These are phyloP conservation scores for Dictyostelium purpureum DNA, from an alignment of 78 protist genomes.

Conservation along the genomic window DNA sequence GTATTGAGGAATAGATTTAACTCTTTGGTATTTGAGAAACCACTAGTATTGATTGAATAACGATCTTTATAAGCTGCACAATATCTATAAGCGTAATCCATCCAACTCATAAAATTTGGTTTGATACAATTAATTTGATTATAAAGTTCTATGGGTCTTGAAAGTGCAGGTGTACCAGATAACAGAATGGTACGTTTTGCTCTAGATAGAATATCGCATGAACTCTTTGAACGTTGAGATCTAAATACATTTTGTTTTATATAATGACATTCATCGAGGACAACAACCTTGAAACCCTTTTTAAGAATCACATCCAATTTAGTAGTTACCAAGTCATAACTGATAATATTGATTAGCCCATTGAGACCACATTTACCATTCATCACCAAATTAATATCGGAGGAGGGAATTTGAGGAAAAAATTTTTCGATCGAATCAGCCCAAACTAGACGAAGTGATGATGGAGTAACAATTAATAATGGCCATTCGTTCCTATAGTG, in stretches of 20 bases:
- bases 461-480: conserved; percentile 69
- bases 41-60: conserved; percentile 60
- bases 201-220: conserved; percentile 25
- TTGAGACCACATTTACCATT: conserved; percentile 75
- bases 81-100: conserved; percentile 57
- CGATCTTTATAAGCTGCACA: conserved; percentile 71
- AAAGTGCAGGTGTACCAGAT: conserved; percentile 94
- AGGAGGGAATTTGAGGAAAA: neutral
- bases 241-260: conserved; percentile 79
- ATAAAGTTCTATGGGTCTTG: conserved; percentile 92
- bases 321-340: conserved; percentile 50
- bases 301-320: neutral
- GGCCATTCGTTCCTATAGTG: conserved; percentile 73
- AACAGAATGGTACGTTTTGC: conserved; percentile 68
- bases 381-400: conserved; percentile 64
- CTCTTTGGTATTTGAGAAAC: conserved; percentile 85
- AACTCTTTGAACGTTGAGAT: conserved; percentile 70
- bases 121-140: conserved; percentile 72
- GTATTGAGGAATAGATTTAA: conserved; percentile 72
- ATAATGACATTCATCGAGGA: conserved; percentile 87
- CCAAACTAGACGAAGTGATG: conserved; percentile 77
- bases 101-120: conserved; percentile 15
- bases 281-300: conserved; percentile 51
- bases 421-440: conserved; percentile 59
- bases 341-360: conserved; percentile 71